Evolutionary conservation across 2,329 filamentous ascomycete species (phyloP).

Genomic region (Neofusicoccum laricinum): DNA sequence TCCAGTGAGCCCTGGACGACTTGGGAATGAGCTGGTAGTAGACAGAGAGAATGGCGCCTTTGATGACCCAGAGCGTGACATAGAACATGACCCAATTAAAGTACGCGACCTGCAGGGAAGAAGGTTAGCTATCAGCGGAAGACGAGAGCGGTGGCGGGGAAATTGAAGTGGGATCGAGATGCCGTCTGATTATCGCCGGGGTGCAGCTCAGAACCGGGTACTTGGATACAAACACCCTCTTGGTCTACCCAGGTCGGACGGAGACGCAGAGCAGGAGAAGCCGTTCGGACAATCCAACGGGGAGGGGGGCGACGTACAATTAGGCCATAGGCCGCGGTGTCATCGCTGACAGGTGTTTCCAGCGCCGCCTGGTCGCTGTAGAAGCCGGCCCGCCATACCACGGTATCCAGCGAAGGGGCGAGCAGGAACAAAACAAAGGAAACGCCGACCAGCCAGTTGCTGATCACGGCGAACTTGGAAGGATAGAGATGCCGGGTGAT

Average conservation of each 20-base stretch:
- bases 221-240: background rate
- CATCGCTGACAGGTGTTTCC: background rate
- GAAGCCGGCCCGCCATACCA: background rate
- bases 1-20: background rate
- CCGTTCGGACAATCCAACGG: background rate
- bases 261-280: too few species aligned
- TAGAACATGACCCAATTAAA: background rate
- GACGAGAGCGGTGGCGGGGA: background rate
- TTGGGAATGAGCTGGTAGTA: background rate
- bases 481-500: background rate
- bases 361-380: background rate
- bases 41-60: background rate
- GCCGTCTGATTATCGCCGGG: background rate
- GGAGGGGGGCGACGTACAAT: background rate
- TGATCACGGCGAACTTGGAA: background rate
- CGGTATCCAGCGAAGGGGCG: background rate
- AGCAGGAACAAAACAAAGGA: background rate
- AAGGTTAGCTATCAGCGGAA: background rate
- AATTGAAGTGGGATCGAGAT: background rate
- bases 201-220: background rate
- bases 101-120: background rate
- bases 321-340: background rate
- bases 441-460: background rate
- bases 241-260: too few species aligned
- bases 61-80: background rate